Conservation (phyloP, 495 filamentous ascomycete genomes). For the Penicillium fimorum region DNA sequence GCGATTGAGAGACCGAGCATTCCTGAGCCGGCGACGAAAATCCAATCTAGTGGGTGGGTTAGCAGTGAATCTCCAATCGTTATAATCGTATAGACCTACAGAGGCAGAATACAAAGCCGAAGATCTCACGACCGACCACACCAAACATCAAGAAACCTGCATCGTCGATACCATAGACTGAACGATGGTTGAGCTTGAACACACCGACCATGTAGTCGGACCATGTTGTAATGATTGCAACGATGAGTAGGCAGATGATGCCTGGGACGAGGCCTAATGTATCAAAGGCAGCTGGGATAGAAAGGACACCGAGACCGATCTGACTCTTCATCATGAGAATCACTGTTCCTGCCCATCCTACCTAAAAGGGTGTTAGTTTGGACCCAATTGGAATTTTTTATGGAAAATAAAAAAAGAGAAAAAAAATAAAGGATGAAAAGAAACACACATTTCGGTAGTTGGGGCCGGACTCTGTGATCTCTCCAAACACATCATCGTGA, state of each 20-base stretch:
- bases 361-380: constrained; percentile 19
- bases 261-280: constrained; percentile 57
- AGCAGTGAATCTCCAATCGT: constrained; percentile 41
- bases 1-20: constrained; percentile 71
- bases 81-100: constrained; percentile 21
- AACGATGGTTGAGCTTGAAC: constrained; percentile 65
- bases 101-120: constrained; percentile 53
- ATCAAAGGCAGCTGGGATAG: constrained; percentile 59
- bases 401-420: neutral
- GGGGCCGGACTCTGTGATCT: constrained; percentile 4
- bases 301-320: constrained; percentile 62
- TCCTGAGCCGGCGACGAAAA: constrained; percentile 40
- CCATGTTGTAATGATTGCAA: constrained; percentile 68
- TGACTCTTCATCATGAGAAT: constrained; percentile 45
- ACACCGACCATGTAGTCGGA: constrained; percentile 70
- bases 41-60: constrained; percentile 53
- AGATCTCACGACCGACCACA: constrained; percentile 56
- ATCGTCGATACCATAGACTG: constrained; percentile 67
- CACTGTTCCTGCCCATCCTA: constrained; percentile 36
- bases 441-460: constrained; percentile 11
- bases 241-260: constrained; percentile 48
- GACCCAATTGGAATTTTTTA: neutral
- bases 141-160: constrained; percentile 64
- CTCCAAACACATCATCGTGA: constrained; percentile 14
- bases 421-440: neutral